Base-by-base conservation (phyloP, 2,329 filamentous ascomycete species). In the Capronia epimyces region DNA sequence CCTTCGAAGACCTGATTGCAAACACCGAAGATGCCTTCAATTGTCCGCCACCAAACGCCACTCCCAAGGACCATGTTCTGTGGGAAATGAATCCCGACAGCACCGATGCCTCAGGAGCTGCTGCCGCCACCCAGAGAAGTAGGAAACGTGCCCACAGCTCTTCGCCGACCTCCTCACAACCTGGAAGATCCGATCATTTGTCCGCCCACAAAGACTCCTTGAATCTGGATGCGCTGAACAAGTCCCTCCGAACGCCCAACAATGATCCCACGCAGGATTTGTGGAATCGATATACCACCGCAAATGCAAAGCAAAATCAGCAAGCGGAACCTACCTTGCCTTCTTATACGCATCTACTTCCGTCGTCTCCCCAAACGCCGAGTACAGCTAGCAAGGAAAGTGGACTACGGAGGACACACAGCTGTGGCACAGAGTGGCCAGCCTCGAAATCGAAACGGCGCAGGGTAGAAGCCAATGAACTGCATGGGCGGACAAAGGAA, bases 141-240 rank as follows among this genome's bases (percentile, higher is more conserved):
- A 79, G 75, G 59, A 90, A 89, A 66, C 78, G 87, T 49, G 81
- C 83, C 13, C 78, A 81, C 59, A 89, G 84, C 68, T 88, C 86
- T 10, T 89, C 87, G 0, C 86, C 86, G 1, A 69, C 76, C 1
- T 89, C 86, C 1, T 85, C 87, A 1, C 75, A 77, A 27, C 67
- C 67, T 27, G 64, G 64, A 10, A 62, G 60, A 36, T 69, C 69
- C 2, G 67, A 66, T 42, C 66, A 69, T 46, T 63, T 64, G 50
- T 62, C 41, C 54, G 68, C 1, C 72, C 74, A 5, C 63, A 67
- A 67, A 60, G 66, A 68, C 50, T 57, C 75, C 0, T 70, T 83
- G 54, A 80, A 86, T 60, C 69, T 83, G 32, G 77, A 80, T 61
- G 75, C 76, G 56, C 68, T 84, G 36, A 76, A 78, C 32, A 73